Evolutionary conservation across 306 rosid species (phyloP).

Genomic region (Cucumis melo): DNA sequence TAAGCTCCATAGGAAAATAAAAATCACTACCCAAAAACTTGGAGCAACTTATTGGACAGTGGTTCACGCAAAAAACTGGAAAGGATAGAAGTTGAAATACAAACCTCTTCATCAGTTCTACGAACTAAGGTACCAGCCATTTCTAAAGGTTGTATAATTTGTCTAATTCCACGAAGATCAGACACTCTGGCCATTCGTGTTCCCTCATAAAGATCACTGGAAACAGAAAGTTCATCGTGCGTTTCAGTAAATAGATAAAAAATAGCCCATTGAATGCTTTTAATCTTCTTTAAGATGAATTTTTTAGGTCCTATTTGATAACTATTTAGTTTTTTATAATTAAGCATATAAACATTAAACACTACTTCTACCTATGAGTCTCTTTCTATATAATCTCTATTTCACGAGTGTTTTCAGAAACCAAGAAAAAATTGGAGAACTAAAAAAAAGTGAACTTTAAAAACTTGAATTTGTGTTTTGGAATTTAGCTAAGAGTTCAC

Average conservation of each 20-base stretch:
- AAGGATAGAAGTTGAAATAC: not conserved
- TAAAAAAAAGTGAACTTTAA: no score
- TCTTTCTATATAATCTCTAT: no score
- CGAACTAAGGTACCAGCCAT: constrained; percentile 63
- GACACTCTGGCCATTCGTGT: constrained; percentile 65
- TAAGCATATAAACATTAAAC: no score
- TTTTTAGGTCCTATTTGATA: not conserved
- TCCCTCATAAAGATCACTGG: constrained; percentile 90
- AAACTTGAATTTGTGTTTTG: no score
- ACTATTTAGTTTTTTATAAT: not conserved
- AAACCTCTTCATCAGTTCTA: constrained; percentile 77
- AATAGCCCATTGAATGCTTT: not conserved
- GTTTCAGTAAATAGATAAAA: constrained; percentile 3
- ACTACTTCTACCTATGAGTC: no score
- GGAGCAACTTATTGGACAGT: not conserved
- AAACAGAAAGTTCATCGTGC: constrained; percentile 9
- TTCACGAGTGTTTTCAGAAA: no score
- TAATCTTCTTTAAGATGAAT: not conserved
- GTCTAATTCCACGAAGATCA: constrained; percentile 62
- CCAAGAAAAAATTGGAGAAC: no score
- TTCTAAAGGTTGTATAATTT: constrained; percentile 64
- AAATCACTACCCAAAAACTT: not conserved
- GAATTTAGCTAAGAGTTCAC: no score
- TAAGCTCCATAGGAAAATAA: not conserved
- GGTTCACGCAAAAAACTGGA: not conserved